Percentiles rank a stretch among this genome's conserved stretches.
Conservation (phyloP, 768 basidiomycete genomes). For the Boletales sp. region DNA sequence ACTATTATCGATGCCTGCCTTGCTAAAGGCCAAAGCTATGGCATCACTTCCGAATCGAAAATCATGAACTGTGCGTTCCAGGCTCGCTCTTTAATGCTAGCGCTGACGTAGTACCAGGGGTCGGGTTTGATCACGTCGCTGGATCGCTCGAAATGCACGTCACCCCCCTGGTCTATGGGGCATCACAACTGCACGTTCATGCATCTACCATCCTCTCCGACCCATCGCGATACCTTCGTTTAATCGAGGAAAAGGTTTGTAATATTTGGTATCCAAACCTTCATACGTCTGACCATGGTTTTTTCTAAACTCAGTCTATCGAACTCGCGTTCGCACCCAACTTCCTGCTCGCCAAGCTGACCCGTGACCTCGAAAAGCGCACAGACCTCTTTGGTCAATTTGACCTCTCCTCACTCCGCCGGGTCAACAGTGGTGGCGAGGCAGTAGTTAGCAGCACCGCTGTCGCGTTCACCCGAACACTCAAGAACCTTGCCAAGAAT, state of each 20-base stretch:
- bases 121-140: constrained; percentile 45
- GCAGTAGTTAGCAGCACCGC: constrained; percentile 37
- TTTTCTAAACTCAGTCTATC: constrained; percentile 20
- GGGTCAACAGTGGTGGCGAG: constrained; percentile 41
- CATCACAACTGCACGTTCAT: constrained; percentile 22
- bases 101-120: constrained; percentile 26
- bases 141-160: constrained; percentile 42
- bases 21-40: constrained; percentile 35
- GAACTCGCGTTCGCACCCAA: constrained; percentile 36
- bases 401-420: constrained; percentile 33
- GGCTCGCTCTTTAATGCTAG: neutral
- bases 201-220: constrained; percentile 24
- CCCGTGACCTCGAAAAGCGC: constrained; percentile 27
- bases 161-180: constrained; percentile 32
- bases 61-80: constrained; percentile 37
- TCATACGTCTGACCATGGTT: constrained; percentile 6
- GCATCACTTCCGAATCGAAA: constrained; percentile 30
- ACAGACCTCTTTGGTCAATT: constrained; percentile 21
- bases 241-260: constrained; percentile 37
- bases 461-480: constrained; percentile 30
- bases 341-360: constrained; percentile 38
- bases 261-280: constrained; percentile 2
- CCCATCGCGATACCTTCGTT: constrained; percentile 18
- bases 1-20: constrained; percentile 33
- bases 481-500: constrained; percentile 22